Evolutionary conservation across 768 basidiomycete species (phyloP), one percentile per base, ranked within the genome.

Genomic region (Naematelia aurantialba): DNA sequence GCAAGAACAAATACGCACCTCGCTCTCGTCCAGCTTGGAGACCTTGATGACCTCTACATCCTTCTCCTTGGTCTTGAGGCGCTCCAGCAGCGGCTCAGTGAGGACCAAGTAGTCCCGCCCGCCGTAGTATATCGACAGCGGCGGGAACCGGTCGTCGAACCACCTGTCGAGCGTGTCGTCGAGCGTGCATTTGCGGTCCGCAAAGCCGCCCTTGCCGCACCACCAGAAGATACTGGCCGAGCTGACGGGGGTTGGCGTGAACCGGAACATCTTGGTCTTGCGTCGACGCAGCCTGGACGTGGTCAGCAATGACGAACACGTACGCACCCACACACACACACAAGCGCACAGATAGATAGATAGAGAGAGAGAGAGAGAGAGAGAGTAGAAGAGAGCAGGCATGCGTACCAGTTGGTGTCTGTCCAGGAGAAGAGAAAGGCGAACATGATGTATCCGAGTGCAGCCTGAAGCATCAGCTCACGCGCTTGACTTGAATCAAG

Each of bases 221-320:
- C 81, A 82, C 78, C 75, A 79, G 61, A 79, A 79, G 63, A 79
- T 78, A 25, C 61, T 63, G 5, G 78, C 80, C 12, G 68, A 79
- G 48, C 74, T 76, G 26, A 82, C 81, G 39, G 81, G 81, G 3
- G 79, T 78, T 0, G 81, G 81, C 2, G 81, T 82, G 75, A 82
- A 82, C 13, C 81, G 61, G 75, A 82, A 82, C 79, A 80, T 80
- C 63, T 82, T 82, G 25, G 78, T 76, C 59, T 82, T 82, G 22
- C 81, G 74, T 8, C 81, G 72, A 21, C 66, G 69, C 12, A 82
- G 78, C 80, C 73, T 75, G 65, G 44, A 17, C 0, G 25, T 22
- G 50, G n/a, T 11, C 27, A 52, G 24, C 17, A 10, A 27, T 1
- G 24, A 45, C 29, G 19, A 25, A 13, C 42, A 60, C 31, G 21